Evolutionary conservation across 2,329 filamentous ascomycete species (phyloP).

Genomic region (Lecanicillium sp.): DNA sequence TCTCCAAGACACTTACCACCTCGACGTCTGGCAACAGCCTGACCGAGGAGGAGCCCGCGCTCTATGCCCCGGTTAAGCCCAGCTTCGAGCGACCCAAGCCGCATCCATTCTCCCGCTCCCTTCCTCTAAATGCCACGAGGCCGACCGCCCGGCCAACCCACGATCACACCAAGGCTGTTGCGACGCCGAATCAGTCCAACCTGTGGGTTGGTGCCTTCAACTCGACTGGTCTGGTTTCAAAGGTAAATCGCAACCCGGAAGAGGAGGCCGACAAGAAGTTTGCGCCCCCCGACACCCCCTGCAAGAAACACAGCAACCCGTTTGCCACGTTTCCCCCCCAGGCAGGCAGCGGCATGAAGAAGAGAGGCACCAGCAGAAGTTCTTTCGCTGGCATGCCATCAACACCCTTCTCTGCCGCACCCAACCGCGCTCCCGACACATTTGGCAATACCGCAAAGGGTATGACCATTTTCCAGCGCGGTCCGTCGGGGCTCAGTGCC

Average conservation of each 20-base stretch:
- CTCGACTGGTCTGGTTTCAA: constrained; percentile 91
- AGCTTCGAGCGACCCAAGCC: constrained; percentile 22
- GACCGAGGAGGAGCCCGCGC: constrained; percentile 54
- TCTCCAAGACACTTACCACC: constrained; percentile 80
- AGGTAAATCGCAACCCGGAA: constrained; percentile 81
- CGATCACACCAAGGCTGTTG: constrained; percentile 27
- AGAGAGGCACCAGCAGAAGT: constrained; percentile 57
- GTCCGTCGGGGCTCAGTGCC: constrained; percentile 36
- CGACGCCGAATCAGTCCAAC: constrained; percentile 40
- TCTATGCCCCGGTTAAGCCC: constrained; percentile 26
- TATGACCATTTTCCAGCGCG: constrained; percentile 61
- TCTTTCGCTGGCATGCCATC: constrained; percentile 69
- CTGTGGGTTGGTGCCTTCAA: constrained; percentile 81
- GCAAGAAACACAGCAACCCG: constrained; percentile 73
- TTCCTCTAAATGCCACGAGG: constrained; percentile 34
- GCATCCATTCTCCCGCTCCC: constrained; percentile 33
- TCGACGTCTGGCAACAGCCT: constrained; percentile 79
- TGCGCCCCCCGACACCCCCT: constrained; percentile 88
- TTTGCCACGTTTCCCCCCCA: constrained; percentile 61
- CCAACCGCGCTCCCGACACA: constrained; percentile 38
- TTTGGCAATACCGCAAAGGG: constrained; percentile 54
- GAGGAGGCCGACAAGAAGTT: constrained; percentile 54
- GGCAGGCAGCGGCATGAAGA: constrained; percentile 55
- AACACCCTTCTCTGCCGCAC: constrained; percentile 68
- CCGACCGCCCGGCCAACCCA: constrained; percentile 25